Percentiles rank a stretch among this genome's conserved stretches.
These are phyloP conservation scores for Cerioporus squamosus DNA, from an alignment of 1,284 basidiomycete species.

Conservation along the genomic window DNA sequence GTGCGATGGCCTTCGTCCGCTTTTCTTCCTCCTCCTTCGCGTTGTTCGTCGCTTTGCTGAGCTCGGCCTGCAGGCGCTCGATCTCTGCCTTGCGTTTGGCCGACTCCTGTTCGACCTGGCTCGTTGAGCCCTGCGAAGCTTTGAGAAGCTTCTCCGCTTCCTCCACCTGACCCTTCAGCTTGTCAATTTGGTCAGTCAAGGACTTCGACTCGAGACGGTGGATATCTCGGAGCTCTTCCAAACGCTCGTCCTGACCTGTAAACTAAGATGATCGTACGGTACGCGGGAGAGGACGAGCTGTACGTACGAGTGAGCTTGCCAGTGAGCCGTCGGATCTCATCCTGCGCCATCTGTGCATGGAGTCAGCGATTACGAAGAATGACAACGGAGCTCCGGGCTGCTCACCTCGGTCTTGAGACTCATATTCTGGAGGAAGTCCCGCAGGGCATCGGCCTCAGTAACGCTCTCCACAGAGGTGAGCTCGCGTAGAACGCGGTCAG, in stretches of 20 bases:
- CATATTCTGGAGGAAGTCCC: slow-evolving; percentile 74
- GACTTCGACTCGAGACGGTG: slow-evolving; percentile 80
- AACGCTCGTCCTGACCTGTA: slow-evolving; percentile 80
- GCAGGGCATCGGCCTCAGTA: slow-evolving; percentile 67
- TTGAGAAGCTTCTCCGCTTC: slow-evolving; percentile 72
- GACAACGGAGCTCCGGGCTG: not conserved
- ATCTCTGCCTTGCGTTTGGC: slow-evolving; percentile 57
- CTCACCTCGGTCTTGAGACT: slow-evolving; percentile 73
- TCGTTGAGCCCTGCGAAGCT: slow-evolving; percentile 53
- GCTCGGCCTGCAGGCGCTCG: slow-evolving; percentile 60
- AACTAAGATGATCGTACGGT: slow-evolving; percentile 5
- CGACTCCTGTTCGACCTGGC: slow-evolving; percentile 50
- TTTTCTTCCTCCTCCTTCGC: slow-evolving; percentile 96
- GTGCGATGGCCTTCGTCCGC: slow-evolving; percentile 87
- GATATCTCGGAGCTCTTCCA: slow-evolving; percentile 83
- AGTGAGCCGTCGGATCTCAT: slow-evolving; percentile 76
- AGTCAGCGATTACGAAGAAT: too few species aligned
- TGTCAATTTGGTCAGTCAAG: slow-evolving; percentile 73
- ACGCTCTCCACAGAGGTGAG: slow-evolving; percentile 74
- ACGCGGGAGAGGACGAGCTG: not conserved
- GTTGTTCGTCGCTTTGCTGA: slow-evolving; percentile 60
- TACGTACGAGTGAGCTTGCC: slow-evolving; percentile 72
- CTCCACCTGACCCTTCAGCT: slow-evolving; percentile 67
- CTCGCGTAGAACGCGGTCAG: slow-evolving; percentile 75
- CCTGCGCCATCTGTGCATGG: slow-evolving; percentile 59